Base-by-base conservation (phyloP, 2,329 filamentous ascomycete species). In the Mollisia scopiformis region DNA sequence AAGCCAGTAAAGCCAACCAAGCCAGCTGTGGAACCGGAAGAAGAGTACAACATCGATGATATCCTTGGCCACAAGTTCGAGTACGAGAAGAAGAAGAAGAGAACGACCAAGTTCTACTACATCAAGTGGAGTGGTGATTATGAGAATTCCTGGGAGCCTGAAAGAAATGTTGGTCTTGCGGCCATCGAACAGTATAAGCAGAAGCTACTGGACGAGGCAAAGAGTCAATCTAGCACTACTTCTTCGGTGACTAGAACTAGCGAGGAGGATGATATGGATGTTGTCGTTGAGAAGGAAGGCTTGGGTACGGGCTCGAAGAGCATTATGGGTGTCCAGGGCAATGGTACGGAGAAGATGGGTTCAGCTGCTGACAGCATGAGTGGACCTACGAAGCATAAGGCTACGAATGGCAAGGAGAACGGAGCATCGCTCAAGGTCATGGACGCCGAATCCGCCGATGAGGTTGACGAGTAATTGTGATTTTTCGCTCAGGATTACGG, bases 111-210 rank as follows among this genome's bases (percentile, higher is more conserved):
- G 2, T 49, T 35, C 39, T 74, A 71, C 35, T 43, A 66, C 1
- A 67, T 73, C 19, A 64, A 68, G 39, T 73, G 72, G 72, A 64
- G 62, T 7, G 71, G 69, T 1, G 47, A 68, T 37, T 66, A 56
- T 37, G 35, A 55, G 6, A 46, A 68, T 31, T 62, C 68, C 1
- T 73, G 71, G 71, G 69, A 74, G 33, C 68, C 68, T 7, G 67
- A 58, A 6, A 53, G 61, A 7, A 66, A 69, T 55, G 59, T 74
- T 8, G 60, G 59, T 6, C 10, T 43, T 1, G 59, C 28, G 3
- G 35, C 56, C 16, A 60, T 67, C n/a, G n/a, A 50, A 16, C 55
- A 57, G 5, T 69, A 64, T 10, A 55, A 61, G 55, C 19, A 51
- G 27, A 35, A 51, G 30, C 13, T 13, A 10, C 19, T 21, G 16